phyloP scores from a whole-genome alignment of 768 basidiomycete species.

The Mycena chlorophos region DNA sequence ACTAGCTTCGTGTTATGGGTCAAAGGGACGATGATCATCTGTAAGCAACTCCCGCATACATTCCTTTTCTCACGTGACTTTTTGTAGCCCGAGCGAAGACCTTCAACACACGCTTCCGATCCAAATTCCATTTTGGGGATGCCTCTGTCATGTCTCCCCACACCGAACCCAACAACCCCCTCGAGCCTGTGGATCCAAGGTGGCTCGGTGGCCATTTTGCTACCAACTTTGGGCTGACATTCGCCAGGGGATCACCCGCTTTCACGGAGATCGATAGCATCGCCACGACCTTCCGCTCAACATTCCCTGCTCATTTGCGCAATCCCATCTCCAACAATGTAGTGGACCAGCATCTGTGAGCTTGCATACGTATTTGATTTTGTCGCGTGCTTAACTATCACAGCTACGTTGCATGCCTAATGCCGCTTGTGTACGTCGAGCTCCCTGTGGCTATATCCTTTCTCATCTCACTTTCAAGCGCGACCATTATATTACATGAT shows the following conservation, averaged over 20 bases:
- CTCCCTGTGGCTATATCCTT: not conserved
- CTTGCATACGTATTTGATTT: conserved; percentile 26
- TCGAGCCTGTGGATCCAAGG: conserved; percentile 49
- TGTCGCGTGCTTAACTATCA: not conserved
- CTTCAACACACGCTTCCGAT: not conserved
- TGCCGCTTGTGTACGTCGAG: conserved; percentile 46
- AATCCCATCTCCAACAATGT: conserved; percentile 57
- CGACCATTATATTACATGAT: conserved; percentile 72
- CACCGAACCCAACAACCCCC: conserved; percentile 35
- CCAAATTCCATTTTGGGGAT: conserved; percentile 44
- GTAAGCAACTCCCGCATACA: conserved; percentile 29
- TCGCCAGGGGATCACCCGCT: conserved; percentile 55
- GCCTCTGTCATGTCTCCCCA: conserved; percentile 43
- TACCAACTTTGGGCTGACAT: not conserved
- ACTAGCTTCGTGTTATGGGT: conserved; percentile 59
- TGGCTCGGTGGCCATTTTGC: not conserved
- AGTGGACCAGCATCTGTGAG: conserved; percentile 61
- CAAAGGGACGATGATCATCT: conserved; percentile 68
- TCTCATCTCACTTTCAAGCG: conserved; percentile 39
- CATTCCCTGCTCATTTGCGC: conserved; percentile 56
- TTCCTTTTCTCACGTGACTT: not conserved
- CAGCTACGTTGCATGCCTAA: conserved; percentile 38
- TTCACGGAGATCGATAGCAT: conserved; percentile 65
- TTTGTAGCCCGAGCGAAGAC: conserved; percentile 33
- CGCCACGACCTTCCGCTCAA: conserved; percentile 56